Conservation (phyloP, 2,329 filamentous ascomycete genomes). For the Curvularia hawaiiensis region DNA sequence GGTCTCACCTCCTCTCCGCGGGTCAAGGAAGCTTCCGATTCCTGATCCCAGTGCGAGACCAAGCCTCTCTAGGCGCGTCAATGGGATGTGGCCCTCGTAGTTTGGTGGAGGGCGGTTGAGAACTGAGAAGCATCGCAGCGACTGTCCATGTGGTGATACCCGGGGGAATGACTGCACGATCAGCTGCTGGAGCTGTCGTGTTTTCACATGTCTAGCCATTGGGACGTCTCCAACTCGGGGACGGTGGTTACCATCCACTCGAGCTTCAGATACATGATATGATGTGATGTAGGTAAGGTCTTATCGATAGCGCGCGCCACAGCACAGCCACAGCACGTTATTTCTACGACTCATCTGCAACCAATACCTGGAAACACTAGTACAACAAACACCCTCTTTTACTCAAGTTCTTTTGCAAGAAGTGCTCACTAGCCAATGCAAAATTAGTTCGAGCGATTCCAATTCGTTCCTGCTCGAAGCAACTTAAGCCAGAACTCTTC, state of each 20-base stretch:
- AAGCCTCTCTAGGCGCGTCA: conserved; percentile 77
- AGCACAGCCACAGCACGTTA: conserved; percentile 18
- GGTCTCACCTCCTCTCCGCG: conserved; percentile 72
- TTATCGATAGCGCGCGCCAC: conserved; percentile 34
- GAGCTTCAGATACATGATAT: conserved; percentile 13
- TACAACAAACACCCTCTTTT: not conserved
- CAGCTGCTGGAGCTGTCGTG: conserved; percentile 17
- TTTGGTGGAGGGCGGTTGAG: conserved; percentile 84
- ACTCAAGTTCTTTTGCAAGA: not conserved
- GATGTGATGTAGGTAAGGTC: conserved; percentile 1
- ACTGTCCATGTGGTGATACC: not conserved
- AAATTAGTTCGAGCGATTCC: not conserved
- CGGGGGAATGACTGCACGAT: not conserved
- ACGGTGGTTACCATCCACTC: not conserved
- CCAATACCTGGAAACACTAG: not conserved
- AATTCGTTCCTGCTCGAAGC: not conserved
- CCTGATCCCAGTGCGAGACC: conserved; percentile 70
- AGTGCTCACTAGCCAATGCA: not conserved
- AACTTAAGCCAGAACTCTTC: not conserved
- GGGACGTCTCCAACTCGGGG: not conserved
- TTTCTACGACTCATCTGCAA: conserved; percentile 4
- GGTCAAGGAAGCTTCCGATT: conserved; percentile 68
- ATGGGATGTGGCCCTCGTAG: conserved; percentile 90
- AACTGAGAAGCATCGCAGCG: conserved; percentile 70
- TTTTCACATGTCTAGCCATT: conserved; percentile 26